Conservation (phyloP, 139 green algal genomes). For the Mychonastes homosphaera region DNA sequence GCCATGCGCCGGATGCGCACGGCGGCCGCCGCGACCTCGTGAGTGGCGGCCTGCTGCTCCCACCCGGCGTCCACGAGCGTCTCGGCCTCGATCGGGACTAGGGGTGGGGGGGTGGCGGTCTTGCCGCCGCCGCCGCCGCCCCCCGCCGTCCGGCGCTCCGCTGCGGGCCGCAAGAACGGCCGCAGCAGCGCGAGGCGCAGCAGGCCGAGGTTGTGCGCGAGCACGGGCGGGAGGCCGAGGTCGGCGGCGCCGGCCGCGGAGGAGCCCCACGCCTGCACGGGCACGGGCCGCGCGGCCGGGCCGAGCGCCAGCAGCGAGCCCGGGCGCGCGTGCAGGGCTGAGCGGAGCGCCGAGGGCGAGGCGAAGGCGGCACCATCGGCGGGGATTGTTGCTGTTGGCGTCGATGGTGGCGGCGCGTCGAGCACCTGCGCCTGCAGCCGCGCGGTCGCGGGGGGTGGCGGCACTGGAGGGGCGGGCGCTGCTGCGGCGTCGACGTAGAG, state of each 20-base stretch:
- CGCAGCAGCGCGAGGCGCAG: constrained; percentile 20
- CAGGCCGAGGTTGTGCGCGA: constrained; percentile 37
- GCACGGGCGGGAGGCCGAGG: constrained; percentile 18
- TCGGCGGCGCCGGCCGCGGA: background rate
- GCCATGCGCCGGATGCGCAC: background rate
- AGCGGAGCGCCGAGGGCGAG: too few relatives aligned
- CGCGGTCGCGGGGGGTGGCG: too few relatives aligned
- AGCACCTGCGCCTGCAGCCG: too few relatives aligned
- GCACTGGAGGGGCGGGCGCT: too few relatives aligned
- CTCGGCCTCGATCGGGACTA: background rate
- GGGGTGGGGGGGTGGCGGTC: background rate
- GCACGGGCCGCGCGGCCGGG: too few relatives aligned
- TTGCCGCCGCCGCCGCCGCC: constrained; percentile 4
- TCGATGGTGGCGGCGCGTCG: too few relatives aligned
- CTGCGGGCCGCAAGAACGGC: constrained; percentile 15
- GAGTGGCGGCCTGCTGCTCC: constrained; percentile 1
- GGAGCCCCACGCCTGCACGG: too few relatives aligned
- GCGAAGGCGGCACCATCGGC: too few relatives aligned
- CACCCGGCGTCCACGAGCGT: background rate
- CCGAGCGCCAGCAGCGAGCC: too few relatives aligned
- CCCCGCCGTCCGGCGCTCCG: background rate
- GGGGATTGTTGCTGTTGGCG: too few relatives aligned
- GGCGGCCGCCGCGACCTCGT: background rate
- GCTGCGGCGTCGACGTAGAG: too few relatives aligned
- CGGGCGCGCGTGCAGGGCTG: too few relatives aligned